Percentiles rank a stretch among this genome's conserved stretches.
Conservation (phyloP, 2,329 filamentous ascomycete genomes). For the Byssothecium circinans region DNA sequence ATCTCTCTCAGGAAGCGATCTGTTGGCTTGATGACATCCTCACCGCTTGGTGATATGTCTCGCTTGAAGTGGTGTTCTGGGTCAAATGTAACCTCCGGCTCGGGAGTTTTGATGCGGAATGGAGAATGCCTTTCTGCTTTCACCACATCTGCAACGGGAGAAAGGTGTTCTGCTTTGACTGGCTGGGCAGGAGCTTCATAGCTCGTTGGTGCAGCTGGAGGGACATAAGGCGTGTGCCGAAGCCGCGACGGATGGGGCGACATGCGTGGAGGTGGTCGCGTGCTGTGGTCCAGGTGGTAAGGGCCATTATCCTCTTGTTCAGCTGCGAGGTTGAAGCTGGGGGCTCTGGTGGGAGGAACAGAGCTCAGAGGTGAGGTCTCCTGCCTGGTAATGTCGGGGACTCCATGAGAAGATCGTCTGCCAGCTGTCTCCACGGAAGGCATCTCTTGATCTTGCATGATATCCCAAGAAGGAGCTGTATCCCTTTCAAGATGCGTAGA, state of each 20-base stretch:
- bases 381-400: no score
- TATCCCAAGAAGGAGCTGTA: background rate
- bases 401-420: background rate
- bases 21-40: conserved; percentile 4
- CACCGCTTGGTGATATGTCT: conserved; percentile 11
- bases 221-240: background rate
- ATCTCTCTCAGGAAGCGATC: conserved; percentile 35
- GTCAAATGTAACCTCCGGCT: conserved; percentile 14
- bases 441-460: background rate
- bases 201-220: background rate
- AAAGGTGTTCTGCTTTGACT: background rate
- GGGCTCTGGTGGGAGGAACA: background rate
- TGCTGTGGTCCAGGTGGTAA: no score
- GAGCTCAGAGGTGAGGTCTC: background rate
- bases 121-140: conserved; percentile 19
- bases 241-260: no score
- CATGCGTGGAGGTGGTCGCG: no score
- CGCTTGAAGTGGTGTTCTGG: conserved; percentile 20
- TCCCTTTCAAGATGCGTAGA: background rate
- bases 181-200: background rate
- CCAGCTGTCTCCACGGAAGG: background rate
- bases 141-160: conserved; percentile 23
- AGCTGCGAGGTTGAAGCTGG: background rate
- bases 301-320: background rate
- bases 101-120: background rate